phyloP scores from a whole-genome alignment of 305 asterid species.

The Fraxinus xanthoxyloides region DNA sequence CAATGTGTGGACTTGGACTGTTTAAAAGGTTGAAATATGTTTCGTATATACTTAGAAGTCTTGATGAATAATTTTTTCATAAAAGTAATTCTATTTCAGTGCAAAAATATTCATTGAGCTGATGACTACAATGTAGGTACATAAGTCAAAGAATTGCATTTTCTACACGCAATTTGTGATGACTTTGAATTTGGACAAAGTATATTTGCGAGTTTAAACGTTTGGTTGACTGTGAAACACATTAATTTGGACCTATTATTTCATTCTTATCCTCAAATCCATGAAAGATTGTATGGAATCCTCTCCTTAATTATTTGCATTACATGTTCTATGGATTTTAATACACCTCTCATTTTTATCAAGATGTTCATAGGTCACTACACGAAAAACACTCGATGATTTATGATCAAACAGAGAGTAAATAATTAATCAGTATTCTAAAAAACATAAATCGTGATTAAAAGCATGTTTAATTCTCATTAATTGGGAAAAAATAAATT shows the following conservation, averaged over 20 bases:
- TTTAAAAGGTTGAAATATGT: background rate
- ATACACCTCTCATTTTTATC: background rate
- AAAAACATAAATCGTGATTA: no score
- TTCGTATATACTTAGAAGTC: background rate
- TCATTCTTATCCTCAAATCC: background rate
- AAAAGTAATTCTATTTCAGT: no score
- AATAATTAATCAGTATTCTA: background rate
- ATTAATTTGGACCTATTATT: background rate
- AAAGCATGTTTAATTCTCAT: no score
- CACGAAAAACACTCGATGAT: background rate
- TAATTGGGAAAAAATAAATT: no score
- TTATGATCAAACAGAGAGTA: background rate
- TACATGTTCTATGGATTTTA: background rate
- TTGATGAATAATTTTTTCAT: background rate
- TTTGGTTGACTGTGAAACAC: background rate
- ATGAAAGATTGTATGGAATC: background rate
- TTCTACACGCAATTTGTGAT: constrained; percentile 30
- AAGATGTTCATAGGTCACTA: background rate
- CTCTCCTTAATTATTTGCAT: background rate
- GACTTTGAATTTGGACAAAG: constrained; percentile 5
- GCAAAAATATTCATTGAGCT: background rate
- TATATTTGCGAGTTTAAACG: constrained; percentile 5
- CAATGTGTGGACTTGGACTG: background rate
- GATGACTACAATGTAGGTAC: background rate
- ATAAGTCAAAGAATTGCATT: background rate